Evolutionary conservation across 1,284 basidiomycete species (phyloP).

Genomic region (Ceratobasidium sp.): DNA sequence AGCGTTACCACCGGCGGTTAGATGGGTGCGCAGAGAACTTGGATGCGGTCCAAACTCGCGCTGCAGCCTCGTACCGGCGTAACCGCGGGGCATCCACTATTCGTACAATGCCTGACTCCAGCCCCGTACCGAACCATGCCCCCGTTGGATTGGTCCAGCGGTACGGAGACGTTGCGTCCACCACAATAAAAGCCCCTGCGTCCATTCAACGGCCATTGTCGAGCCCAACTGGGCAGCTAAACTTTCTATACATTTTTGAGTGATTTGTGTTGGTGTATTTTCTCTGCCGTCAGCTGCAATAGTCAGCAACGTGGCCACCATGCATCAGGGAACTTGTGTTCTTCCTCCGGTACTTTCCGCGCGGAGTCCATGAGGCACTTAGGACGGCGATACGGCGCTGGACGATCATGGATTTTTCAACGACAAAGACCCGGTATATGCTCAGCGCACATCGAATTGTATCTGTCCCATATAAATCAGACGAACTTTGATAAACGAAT

Average conservation of each 20-base stretch:
- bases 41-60: slow-evolving; percentile 11
- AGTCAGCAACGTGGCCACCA: slow-evolving; percentile 35
- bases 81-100: slow-evolving; percentile 29
- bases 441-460: not conserved
- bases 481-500: slow-evolving; percentile 37
- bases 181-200: not conserved
- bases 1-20: slow-evolving; percentile 26
- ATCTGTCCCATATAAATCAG: slow-evolving; percentile 20
- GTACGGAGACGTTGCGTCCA: not conserved
- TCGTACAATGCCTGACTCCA: slow-evolving; percentile 28
- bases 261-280: slow-evolving; percentile 4
- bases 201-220: slow-evolving; percentile 7
- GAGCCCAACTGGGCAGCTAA: slow-evolving; percentile 5
- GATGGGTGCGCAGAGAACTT: slow-evolving; percentile 14
- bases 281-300: not conserved
- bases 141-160: slow-evolving; percentile 18
- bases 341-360: slow-evolving; percentile 35
- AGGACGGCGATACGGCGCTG: slow-evolving; percentile 1
- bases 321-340: slow-evolving; percentile 22
- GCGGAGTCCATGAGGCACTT: slow-evolving; percentile 27
- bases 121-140: slow-evolving; percentile 1
- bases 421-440: not conserved
- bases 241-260: slow-evolving; percentile 18
- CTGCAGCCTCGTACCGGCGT: slow-evolving; percentile 37
- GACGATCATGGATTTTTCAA: slow-evolving; percentile 29